These are phyloP conservation scores for Dictyostelium intermedium DNA, from an alignment of 78 protist species.

Conservation along the genomic window DNA sequence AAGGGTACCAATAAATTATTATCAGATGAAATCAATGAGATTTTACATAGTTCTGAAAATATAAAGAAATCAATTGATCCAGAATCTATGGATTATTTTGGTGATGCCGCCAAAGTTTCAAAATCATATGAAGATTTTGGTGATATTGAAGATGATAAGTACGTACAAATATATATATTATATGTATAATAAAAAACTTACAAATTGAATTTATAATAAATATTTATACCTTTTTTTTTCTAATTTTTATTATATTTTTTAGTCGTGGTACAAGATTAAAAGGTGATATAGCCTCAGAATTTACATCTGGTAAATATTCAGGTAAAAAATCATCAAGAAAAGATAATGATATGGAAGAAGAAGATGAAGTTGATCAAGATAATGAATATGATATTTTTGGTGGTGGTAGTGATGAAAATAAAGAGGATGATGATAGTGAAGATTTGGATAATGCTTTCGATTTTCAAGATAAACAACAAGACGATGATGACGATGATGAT, in stretches of 20 bases:
- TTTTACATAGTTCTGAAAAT: not conserved
- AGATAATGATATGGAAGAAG: slow-evolving; percentile 22
- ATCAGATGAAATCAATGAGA: not conserved
- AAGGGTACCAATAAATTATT: not conserved
- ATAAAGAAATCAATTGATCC: slow-evolving; percentile 58
- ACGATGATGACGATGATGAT: slow-evolving; percentile 18
- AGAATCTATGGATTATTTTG: slow-evolving; percentile 42
- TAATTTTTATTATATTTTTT: not conserved
- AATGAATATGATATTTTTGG: not conserved
- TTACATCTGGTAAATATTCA: slow-evolving; percentile 57
- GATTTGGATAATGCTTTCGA: not conserved
- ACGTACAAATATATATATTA: not conserved
- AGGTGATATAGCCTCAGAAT: slow-evolving; percentile 60
- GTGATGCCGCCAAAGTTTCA: not conserved
- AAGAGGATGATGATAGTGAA: slow-evolving; percentile 35
- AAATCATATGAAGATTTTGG: slow-evolving; percentile 5
- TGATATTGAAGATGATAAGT: slow-evolving; percentile 60
- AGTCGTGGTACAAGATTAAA: slow-evolving; percentile 38
- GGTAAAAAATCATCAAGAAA: slow-evolving; percentile 60
- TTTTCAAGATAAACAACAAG: not conserved
- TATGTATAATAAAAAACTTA: too few relatives aligned
- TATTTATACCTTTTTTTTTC: not conserved
- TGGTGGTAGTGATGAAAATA: not conserved
- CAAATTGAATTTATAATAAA: not conserved
- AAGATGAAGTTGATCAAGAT: slow-evolving; percentile 7